These are phyloP conservation scores for Cytauxzoon felis DNA, from an alignment of 169 alveolate genomes.

Conservation along the genomic window DNA sequence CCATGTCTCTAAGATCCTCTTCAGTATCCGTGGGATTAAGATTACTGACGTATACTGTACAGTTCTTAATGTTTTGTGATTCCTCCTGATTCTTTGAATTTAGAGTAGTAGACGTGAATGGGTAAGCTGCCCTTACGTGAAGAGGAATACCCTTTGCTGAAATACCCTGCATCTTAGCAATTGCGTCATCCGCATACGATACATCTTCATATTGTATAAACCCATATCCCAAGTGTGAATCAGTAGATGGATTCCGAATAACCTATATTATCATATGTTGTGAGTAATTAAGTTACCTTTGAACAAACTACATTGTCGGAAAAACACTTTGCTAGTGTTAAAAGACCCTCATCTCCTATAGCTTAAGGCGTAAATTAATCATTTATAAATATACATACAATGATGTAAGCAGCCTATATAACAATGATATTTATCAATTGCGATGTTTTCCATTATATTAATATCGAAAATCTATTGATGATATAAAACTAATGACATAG, in stretches of 20 bases:
- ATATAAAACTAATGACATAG: neutral
- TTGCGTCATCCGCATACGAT: slow-evolving; percentile 52
- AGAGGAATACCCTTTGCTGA: slow-evolving; percentile 62
- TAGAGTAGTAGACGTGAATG: slow-evolving; percentile 41
- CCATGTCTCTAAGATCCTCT: slow-evolving; percentile 25
- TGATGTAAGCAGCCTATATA: slow-evolving; percentile 62
- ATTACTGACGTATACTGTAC: slow-evolving; percentile 55
- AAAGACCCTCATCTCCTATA: slow-evolving; percentile 58
- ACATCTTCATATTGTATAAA: slow-evolving; percentile 50
- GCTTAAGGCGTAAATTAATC: slow-evolving; percentile 5
- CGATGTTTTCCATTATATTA: slow-evolving; percentile 21
- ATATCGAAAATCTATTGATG: neutral
- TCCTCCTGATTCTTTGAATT: slow-evolving; percentile 34
- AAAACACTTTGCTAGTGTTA: slow-evolving; percentile 61
- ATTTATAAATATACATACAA: slow-evolving; percentile 9
- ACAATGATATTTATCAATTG: slow-evolving; percentile 53
- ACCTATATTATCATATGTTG: slow-evolving; percentile 2
- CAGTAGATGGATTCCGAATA: slow-evolving; percentile 37
- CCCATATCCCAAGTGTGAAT: slow-evolving; percentile 59
- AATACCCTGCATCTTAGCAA: slow-evolving; percentile 50
- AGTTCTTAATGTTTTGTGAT: slow-evolving; percentile 31
- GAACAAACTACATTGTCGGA: slow-evolving; percentile 42
- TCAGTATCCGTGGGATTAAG: slow-evolving; percentile 37
- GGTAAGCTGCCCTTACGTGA: slow-evolving; percentile 42
- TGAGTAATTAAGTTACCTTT: slow-evolving; percentile 30